Evolutionary conservation across 352 stramenopile species (phyloP).

Genomic region (Phytophthora megakarya): DNA sequence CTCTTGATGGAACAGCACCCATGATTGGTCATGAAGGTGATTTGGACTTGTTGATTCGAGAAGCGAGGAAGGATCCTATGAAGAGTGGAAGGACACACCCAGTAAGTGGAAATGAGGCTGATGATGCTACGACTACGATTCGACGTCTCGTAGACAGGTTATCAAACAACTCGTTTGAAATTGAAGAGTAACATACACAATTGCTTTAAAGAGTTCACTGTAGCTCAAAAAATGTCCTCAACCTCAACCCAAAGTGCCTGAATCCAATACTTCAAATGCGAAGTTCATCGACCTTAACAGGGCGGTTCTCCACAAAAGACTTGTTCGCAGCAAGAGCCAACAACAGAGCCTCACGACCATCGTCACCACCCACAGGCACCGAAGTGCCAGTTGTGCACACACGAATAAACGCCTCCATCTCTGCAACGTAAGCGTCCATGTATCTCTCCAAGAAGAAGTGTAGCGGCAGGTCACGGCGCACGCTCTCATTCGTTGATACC

Average conservation of each 20-base stretch:
- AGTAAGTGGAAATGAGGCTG: constrained; percentile 1
- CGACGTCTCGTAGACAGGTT: constrained; percentile 25
- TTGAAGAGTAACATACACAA: constrained; percentile 24
- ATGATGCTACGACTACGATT: constrained; percentile 17
- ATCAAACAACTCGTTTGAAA: constrained; percentile 23
- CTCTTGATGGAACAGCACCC: constrained; percentile 5
- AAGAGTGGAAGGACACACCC: neutral
- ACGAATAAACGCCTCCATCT: constrained; percentile 77
- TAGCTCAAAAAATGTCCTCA: no score
- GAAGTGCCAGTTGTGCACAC: constrained; percentile 45
- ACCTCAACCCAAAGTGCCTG: no score
- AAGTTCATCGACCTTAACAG: constrained; percentile 65
- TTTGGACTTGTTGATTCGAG: constrained; percentile 37
- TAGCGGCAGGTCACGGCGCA: constrained; percentile 88
- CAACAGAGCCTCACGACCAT: constrained; percentile 70
- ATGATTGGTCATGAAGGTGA: constrained; percentile 19
- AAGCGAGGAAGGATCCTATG: constrained; percentile 33
- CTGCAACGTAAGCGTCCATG: constrained; percentile 85
- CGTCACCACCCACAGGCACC: constrained; percentile 58
- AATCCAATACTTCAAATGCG: no score
- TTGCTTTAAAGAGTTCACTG: no score
- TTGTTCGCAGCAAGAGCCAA: constrained; percentile 71
- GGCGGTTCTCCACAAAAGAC: constrained; percentile 70
- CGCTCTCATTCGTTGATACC: constrained; percentile 48
- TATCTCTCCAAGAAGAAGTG: constrained; percentile 96